Percentiles rank a stretch among this genome's conserved stretches.
Evolutionary conservation across 257 asterid species (phyloP).

Genomic region (Jacaranda copaia): DNA sequence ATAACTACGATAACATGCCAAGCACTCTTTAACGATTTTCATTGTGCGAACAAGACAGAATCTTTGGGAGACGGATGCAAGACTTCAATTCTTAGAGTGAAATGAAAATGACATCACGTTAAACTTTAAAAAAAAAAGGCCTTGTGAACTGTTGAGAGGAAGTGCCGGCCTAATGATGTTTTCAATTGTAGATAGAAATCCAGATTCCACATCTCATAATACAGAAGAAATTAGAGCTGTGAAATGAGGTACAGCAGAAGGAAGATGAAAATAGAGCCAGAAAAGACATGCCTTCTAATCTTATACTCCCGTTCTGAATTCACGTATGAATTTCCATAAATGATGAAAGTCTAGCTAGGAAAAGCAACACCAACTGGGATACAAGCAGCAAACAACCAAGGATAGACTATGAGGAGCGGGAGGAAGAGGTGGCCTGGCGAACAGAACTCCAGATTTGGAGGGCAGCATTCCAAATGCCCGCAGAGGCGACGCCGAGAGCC

Average conservation of each 20-base stretch:
- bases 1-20: neutral
- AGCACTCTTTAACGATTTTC: neutral
- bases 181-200: neutral
- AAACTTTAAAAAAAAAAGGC: no score
- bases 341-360: neutral
- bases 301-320: neutral
- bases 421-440: conserved; percentile 55
- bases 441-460: conserved; percentile 66
- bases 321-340: neutral
- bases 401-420: conserved; percentile 17
- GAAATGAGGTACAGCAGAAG: neutral
- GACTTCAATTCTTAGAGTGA: neutral
- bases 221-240: no score
- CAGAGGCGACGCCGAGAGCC: conserved; percentile 75
- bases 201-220: neutral
- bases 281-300: conserved; percentile 3
- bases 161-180: no score
- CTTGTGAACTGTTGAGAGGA: no score
- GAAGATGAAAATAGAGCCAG: neutral
- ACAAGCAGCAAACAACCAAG: neutral
- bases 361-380: neutral
- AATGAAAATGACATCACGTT: neutral
- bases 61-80: neutral
- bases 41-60: neutral
- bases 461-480: conserved; percentile 61